Conservation (phyloP, 441 rosid genomes). For the Brassica balearica region DNA sequence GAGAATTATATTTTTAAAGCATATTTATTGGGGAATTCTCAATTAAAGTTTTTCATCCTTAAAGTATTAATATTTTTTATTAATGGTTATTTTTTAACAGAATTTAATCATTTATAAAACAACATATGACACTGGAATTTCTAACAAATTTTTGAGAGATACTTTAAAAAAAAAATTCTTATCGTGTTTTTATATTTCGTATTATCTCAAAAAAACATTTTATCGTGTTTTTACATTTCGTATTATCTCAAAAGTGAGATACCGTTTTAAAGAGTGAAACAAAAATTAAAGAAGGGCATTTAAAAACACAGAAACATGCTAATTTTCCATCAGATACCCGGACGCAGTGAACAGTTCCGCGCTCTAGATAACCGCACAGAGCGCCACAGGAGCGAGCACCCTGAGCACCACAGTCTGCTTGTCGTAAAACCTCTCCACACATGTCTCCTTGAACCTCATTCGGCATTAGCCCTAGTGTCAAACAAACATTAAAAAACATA, state of each 20-base stretch:
- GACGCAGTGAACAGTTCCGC: neutral
- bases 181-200: too few relatives aligned
- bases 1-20: too few relatives aligned
- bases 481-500: neutral
- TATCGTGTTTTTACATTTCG: too few relatives aligned
- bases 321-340: neutral
- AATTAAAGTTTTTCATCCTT: too few relatives aligned
- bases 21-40: too few relatives aligned
- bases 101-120: too few relatives aligned
- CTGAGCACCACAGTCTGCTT: neutral
- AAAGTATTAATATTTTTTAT: too few relatives aligned
- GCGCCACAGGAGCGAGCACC: neutral
- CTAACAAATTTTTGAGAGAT: neutral
- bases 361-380: neutral
- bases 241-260: neutral
- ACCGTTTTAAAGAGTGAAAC: neutral
- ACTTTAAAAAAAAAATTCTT: too few relatives aligned
- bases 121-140: neutral
- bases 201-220: too few relatives aligned
- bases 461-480: constrained; percentile 3
- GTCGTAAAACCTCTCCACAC: neutral
- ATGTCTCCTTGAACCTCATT: neutral
- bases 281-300: neutral
- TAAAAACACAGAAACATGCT: neutral
- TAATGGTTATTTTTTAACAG: too few relatives aligned